Base-by-base conservation (phyloP, 345 rosid species). In the Citrus medica region DNA sequence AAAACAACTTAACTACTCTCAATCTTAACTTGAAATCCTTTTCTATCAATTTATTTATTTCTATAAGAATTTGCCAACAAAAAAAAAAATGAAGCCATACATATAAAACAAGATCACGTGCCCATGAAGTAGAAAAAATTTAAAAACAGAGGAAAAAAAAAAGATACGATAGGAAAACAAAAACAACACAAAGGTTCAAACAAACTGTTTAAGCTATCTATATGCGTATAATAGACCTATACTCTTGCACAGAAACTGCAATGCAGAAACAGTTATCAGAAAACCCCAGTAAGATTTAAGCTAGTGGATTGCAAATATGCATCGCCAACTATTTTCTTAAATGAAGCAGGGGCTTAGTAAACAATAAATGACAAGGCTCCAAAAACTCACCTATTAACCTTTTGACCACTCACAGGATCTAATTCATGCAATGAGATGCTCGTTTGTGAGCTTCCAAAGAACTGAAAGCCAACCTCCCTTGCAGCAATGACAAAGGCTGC, bases 401-500 rank as follows among this genome's bases (percentile, higher is more conserved):
- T 86, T 64, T 53, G 60, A 53, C 88, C 84, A 8, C 77, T 85
- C 74, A 3, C 51, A 61, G 76, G 88, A 76, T 92, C 91, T 17
- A 90, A 67, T 82, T 91, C 96, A 68, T 71, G 85, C 88, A 95
- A 80, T 69, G 87, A 84, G 13, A 90, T 85, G 77, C 78, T 89
- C 35, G 85, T 86, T 82, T 91, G 93, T 71, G 83, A 86, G 87
- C 98, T 89, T 42, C 66, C 48, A 79, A 84, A 89, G 79, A 95
- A 88, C 75, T 90, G 86, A 80, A 95, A 95, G 42, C 98, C 99
- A 77, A 93, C 24, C 87, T 92, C 97, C 81, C 91, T 80, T 14
- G 99, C 90, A 80, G 99, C 94, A 62, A 86, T 78, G 37, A 93
- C 96, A 88, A 95, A 93, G 73, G 99, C 94, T 7, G 90, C 91